Evolutionary conservation across 805 yeast genomes (phyloP), one percentile per base, ranked within the genome.

Genomic region (Lachancea mirantina): DNA sequence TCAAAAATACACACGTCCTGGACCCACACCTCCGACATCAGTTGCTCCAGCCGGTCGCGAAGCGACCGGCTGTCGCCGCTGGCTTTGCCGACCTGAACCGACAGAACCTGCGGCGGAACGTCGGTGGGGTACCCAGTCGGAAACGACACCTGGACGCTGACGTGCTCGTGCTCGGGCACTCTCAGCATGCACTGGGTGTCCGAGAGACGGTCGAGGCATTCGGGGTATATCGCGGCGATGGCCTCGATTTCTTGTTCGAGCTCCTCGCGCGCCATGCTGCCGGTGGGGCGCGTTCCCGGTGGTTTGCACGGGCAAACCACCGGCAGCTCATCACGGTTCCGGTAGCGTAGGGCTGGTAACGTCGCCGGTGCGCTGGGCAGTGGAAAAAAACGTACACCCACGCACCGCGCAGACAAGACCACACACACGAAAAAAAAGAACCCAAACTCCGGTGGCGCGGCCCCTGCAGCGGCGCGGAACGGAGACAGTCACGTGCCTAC

Each of bases 161-260:
- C 65, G 21, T 68, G 67, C 31, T 73, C 76, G 46, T 79, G 80
- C 33, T 76, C 74, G 0, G 95, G 85, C 1, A 74, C 57, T 16
- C 60, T 59, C 9, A 80, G 62, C 27, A 70, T 70, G 6, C 72
- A 58, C 6, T 61, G 51, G 1, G 48, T 52, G 17, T 61, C 64
- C 15, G 58, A 55, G 16, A 58, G 36, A 20, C 43, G 45, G 3
- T 59, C 56, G 21, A 76, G 52, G 24, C 74, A 65, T 10, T 68
- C 82, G 1, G 95, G 96, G 50, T 75, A 89, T 8, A 92, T 89
- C 3, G 96, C 92, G 35, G 84, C 81, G 8, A 89, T 76, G 8
- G 95, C 89, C 23, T 72, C 76, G 13, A 84, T 57, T 50, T 89
- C 98, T 34, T 31, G 34, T 16, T 31, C 29, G 10, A 31, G 19